Percentiles rank a stretch among this genome's conserved stretches.
Evolutionary conservation across 768 basidiomycete species (phyloP).

Genomic region (Tricholoma furcatifolium): DNA sequence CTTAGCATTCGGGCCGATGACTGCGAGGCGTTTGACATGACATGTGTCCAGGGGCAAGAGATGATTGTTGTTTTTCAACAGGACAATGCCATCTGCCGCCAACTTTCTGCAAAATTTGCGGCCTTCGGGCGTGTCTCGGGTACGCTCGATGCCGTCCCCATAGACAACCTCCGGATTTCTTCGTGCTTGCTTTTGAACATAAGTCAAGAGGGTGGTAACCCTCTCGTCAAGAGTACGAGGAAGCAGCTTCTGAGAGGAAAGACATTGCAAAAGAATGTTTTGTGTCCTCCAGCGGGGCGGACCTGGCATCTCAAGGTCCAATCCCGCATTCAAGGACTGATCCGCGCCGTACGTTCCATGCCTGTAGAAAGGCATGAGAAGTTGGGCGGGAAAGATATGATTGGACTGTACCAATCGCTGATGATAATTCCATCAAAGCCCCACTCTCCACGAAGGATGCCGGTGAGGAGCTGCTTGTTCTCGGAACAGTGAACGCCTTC

Average conservation of each 20-base stretch:
- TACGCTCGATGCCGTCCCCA: constrained; percentile 59
- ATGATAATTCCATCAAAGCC: constrained; percentile 67
- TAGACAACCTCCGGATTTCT: constrained; percentile 59
- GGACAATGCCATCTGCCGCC: constrained; percentile 61
- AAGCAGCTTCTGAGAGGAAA: constrained; percentile 47
- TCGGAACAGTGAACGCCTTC: constrained; percentile 73
- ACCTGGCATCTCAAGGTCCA: constrained; percentile 81
- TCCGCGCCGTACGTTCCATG: constrained; percentile 74
- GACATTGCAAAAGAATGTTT: constrained; percentile 34
- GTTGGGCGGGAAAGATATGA: constrained; percentile 1
- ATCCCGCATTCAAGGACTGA: constrained; percentile 65
- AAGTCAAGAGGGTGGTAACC: constrained; percentile 47
- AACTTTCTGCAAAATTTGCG: constrained; percentile 53
- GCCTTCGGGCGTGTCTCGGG: constrained; percentile 50
- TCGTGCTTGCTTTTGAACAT: constrained; percentile 56
- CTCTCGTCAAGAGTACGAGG: constrained; percentile 47
- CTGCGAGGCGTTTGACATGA: constrained; percentile 48
- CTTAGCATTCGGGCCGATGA: constrained; percentile 71
- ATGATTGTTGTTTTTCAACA: constrained; percentile 58
- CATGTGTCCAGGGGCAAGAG: constrained; percentile 51
- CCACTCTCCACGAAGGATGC: constrained; percentile 76
- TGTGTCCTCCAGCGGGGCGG: constrained; percentile 65
- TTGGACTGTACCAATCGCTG: constrained; percentile 64
- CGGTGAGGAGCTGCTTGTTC: constrained; percentile 55
- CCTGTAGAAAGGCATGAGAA: constrained; percentile 33